Evolutionary conservation across 2,329 filamentous ascomycete genomes (phyloP).

Genomic region (Pyrenophora tritici-repentis): DNA sequence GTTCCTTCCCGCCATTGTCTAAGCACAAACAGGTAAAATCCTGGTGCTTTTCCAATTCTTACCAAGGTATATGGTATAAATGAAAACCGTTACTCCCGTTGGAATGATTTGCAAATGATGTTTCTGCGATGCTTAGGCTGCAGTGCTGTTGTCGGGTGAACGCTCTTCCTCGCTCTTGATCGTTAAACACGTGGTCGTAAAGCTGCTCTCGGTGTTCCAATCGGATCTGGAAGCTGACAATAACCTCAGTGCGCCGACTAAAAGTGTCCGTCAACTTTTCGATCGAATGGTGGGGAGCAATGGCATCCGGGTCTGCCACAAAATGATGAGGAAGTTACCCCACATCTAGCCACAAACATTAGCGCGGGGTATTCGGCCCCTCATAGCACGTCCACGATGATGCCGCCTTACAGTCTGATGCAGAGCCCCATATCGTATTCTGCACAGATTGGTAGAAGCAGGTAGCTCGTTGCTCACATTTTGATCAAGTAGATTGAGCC

Average conservation of each 20-base stretch:
- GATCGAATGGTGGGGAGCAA: not conserved
- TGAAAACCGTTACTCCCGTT: too few relatives aligned
- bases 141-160: conserved; percentile 14
- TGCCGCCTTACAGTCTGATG: conserved; percentile 2
- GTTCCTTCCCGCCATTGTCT: conserved; percentile 24
- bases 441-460: too few relatives aligned
- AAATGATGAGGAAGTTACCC: conserved; percentile 9
- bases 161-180: conserved; percentile 10
- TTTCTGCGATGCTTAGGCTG: not conserved
- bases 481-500: too few relatives aligned
- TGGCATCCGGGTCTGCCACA: not conserved
- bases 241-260: not conserved
- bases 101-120: too few relatives aligned
- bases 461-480: too few relatives aligned
- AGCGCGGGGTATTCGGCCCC: conserved; percentile 28
- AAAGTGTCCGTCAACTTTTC: not conserved
- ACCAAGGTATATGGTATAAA: too few relatives aligned
- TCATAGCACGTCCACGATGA: conserved; percentile 12
- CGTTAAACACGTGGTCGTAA: not conserved
- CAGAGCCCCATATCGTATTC: not conserved
- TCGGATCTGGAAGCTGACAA: not conserved
- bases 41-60: too few relatives aligned
- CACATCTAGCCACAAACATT: conserved; percentile 22
- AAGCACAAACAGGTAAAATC: too few relatives aligned
- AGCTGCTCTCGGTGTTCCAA: not conserved